These are phyloP conservation scores for Alternaria rosae DNA, from an alignment of 2,329 filamentous ascomycete genomes.

Conservation along the genomic window DNA sequence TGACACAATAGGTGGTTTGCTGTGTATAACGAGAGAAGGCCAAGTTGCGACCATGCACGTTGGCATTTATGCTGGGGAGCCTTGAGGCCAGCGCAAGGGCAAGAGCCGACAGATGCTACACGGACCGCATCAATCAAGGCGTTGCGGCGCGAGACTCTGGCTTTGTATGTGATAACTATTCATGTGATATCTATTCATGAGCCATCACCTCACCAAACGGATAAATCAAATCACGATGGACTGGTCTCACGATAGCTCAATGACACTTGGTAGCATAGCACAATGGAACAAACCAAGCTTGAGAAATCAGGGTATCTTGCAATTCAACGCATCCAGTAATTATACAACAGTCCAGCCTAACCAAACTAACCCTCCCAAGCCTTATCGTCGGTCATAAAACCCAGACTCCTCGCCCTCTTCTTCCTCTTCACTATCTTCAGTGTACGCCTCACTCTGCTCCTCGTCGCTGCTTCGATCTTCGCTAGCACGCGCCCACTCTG, in stretches of 20 bases:
- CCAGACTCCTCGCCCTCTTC: constrained; percentile 42
- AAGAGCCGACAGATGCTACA: constrained; percentile 2
- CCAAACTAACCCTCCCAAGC: not conserved
- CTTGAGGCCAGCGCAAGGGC: constrained; percentile 1
- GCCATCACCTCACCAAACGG: constrained; percentile 1
- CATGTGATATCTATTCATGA: not conserved
- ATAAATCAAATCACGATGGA: not conserved
- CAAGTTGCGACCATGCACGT: not conserved
- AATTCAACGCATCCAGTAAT: constrained; percentile 7
- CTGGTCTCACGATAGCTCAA: not conserved
- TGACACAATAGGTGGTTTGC: not conserved
- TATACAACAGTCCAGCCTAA: not conserved
- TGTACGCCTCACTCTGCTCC: constrained; percentile 46
- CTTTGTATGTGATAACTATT: not conserved
- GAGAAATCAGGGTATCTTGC: constrained; percentile 14
- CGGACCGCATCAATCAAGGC: not conserved
- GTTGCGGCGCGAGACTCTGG: not conserved
- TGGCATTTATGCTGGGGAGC: not conserved
- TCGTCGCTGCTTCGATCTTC: constrained; percentile 33
- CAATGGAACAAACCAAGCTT: not conserved
- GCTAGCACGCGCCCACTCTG: constrained; percentile 48
- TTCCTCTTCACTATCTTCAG: not conserved
- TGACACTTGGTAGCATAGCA: not conserved
- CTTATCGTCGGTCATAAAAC: constrained; percentile 25
- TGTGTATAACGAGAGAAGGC: not conserved